A percentile compares a stretch with the other conserved stretches of the same genome.
Evolutionary conservation across 129 eudicot genomes (phyloP).

Genomic region (Saussurea involucrata): DNA sequence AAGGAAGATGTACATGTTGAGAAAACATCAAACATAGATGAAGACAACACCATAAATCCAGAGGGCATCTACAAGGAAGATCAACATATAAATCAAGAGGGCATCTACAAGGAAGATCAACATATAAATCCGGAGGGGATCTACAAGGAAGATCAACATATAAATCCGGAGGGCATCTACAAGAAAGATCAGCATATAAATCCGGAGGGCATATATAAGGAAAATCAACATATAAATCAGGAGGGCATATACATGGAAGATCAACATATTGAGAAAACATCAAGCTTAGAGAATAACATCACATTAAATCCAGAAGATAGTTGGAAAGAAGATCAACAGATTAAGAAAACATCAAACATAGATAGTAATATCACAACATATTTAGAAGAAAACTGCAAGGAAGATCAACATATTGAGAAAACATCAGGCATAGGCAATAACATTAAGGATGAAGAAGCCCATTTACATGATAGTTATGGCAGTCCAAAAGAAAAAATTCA

Average conservation of each 20-base stretch:
- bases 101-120: conserved; percentile 39
- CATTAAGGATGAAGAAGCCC: neutral
- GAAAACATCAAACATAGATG: conserved; percentile 44
- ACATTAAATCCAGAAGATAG: neutral
- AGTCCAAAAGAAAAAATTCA: conserved; percentile 26
- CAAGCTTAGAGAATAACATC: neutral
- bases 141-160: neutral
- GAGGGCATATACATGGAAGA: conserved; percentile 47
- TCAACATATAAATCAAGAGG: conserved; percentile 26
- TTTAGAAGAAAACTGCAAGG: neutral
- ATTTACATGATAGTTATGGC: neutral
- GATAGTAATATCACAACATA: neutral
- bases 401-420: neutral
- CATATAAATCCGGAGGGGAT: conserved; percentile 2
- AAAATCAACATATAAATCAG: neutral
- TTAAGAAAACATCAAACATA: neutral
- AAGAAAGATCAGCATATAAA: conserved; percentile 33
- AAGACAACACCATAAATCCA: conserved; percentile 20
- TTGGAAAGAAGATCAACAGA: neutral
- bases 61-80: neutral
- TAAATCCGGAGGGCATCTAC: conserved; percentile 38
- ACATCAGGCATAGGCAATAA: neutral
- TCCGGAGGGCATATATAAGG: neutral
- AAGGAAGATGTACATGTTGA: conserved; percentile 56
- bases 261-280: conserved; percentile 41